A percentile compares a stretch with the other conserved stretches of the same genome.
Evolutionary conservation across 1,139 yeast genomes (phyloP).

Genomic region (Saccharomyces hybrid): DNA sequence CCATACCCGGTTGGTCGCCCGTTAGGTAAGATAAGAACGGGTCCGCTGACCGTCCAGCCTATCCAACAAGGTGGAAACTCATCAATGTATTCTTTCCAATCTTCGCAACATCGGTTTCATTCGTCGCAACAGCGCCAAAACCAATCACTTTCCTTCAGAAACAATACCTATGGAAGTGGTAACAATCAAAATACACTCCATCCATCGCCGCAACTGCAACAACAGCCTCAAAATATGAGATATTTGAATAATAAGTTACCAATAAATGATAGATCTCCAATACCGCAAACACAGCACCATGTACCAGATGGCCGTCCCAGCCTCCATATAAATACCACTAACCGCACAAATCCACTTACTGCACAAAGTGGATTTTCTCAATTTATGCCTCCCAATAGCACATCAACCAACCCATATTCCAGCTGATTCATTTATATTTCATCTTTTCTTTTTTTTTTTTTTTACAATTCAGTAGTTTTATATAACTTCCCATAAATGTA

Average conservation of each 20-base stretch:
- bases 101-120: not conserved
- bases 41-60: not conserved
- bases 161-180: not conserved
- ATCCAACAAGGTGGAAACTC: not conserved
- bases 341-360: not conserved
- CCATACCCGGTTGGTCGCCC: not conserved
- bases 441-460: not conserved
- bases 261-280: not conserved
- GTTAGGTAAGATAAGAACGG: not conserved
- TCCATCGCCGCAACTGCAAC: slow-evolving; percentile 5
- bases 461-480: not conserved
- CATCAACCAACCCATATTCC: slow-evolving; percentile 7
- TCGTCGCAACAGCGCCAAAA: not conserved
- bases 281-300: not conserved
- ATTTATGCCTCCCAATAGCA: slow-evolving; percentile 23
- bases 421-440: not conserved
- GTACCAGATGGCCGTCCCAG: not conserved
- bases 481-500: not conserved
- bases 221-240: slow-evolving; percentile 8
- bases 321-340: not conserved
- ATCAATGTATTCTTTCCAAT: not conserved
- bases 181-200: slow-evolving; percentile 1
- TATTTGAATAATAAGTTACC: not conserved
- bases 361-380: slow-evolving; percentile 25
- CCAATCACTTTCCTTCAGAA: not conserved